Evolutionary conservation across 352 stramenopile genomes (phyloP).

Genomic region (Phytophthora brassicae): DNA sequence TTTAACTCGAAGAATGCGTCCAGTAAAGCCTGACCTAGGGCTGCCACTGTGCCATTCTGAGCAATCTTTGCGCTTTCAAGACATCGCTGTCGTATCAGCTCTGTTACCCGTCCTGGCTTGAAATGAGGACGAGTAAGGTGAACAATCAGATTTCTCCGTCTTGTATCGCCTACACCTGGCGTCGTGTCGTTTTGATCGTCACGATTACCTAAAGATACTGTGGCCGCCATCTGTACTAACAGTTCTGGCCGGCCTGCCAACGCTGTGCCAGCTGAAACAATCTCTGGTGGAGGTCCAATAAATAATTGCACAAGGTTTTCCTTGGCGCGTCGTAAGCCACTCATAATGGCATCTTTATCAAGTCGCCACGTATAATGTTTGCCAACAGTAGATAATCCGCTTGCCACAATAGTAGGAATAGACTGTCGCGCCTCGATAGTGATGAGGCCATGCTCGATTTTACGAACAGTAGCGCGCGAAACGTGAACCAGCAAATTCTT

Average conservation of each 20-base stretch:
- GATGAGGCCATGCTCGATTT: conserved; percentile 49
- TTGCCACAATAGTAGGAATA: conserved; percentile 61
- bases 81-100: conserved; percentile 46
- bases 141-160: conserved; percentile 64
- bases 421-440: conserved; percentile 56
- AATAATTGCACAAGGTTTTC: conserved; percentile 80
- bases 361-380: conserved; percentile 67
- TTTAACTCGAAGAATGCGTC: conserved; percentile 69
- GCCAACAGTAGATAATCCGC: conserved; percentile 60
- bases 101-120: conserved; percentile 41
- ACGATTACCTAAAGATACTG: conserved; percentile 11
- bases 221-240: conserved; percentile 25
- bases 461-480: conserved; percentile 48
- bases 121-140: conserved; percentile 67
- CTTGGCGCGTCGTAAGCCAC: conserved; percentile 67
- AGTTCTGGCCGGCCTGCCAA: conserved; percentile 35
- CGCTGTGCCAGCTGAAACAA: conserved; percentile 42
- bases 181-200: conserved; percentile 17
- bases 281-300: conserved; percentile 52
- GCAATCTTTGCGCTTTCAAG: conserved; percentile 15
- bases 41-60: conserved; percentile 12
- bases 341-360: conserved; percentile 76
- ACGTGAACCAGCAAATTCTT: conserved; percentile 69
- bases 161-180: conserved; percentile 43
- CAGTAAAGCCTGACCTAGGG: conserved; percentile 33